Evolutionary conservation across 495 filamentous ascomycete species (phyloP).

Genomic region (Bathelium albidoporum): DNA sequence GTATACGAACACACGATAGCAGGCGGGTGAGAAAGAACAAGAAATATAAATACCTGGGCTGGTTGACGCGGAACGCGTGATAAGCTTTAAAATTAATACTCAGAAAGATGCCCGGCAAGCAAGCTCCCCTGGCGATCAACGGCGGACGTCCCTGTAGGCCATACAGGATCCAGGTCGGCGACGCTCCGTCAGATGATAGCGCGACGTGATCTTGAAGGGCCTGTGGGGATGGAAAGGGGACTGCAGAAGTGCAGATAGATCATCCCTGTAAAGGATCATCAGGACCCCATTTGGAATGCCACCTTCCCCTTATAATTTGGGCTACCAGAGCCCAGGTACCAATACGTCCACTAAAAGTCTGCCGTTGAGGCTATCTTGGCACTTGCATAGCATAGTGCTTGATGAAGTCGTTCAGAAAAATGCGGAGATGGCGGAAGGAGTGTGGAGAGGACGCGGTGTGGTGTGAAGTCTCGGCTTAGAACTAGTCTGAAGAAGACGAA

Average conservation of each 20-base stretch:
- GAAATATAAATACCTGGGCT: background rate
- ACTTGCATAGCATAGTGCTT: background rate
- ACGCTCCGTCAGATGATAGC: constrained; percentile 1
- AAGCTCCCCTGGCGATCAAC: constrained; percentile 1
- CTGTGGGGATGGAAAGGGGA: background rate
- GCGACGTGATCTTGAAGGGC: background rate
- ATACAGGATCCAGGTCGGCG: background rate
- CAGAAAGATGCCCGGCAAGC: background rate
- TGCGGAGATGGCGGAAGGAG: background rate
- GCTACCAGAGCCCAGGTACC: background rate
- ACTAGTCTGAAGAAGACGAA: background rate
- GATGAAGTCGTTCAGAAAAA: background rate
- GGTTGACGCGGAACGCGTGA: constrained; percentile 1
- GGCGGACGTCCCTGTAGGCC: background rate
- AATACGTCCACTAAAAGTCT: background rate
- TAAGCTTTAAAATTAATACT: background rate
- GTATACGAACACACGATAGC: background rate
- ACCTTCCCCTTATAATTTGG: background rate
- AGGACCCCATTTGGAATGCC: background rate
- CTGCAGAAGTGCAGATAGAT: background rate
- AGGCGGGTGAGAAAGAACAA: background rate
- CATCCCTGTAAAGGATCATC: constrained; percentile 1
- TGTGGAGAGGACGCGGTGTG: background rate
- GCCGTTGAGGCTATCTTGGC: background rate
- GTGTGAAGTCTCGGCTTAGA: background rate